A percentile compares a stretch with the other conserved stretches of the same genome.
Conservation (phyloP, 441 rosid genomes). For the Capsella rubella region DNA sequence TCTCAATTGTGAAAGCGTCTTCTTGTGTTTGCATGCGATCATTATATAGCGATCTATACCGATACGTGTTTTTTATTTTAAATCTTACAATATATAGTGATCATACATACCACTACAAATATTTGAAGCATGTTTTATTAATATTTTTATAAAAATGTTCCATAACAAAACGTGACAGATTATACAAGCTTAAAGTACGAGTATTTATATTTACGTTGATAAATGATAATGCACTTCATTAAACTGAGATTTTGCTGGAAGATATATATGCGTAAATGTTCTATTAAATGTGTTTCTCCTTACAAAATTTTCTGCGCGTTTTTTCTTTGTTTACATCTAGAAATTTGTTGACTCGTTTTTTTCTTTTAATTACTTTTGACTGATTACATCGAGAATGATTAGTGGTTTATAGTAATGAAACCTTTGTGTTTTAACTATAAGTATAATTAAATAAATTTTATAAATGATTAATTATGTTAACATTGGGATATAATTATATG, state of each 20-base stretch:
- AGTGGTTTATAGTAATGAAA: background rate
- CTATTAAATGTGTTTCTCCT: constrained; percentile 13
- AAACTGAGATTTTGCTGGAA: constrained; percentile 20
- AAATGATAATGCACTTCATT: constrained; percentile 15
- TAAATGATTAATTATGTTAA: background rate
- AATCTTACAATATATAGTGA: background rate
- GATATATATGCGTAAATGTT: constrained; percentile 16
- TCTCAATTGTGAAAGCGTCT: constrained; percentile 7
- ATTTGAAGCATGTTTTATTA: no score
- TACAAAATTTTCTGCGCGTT: background rate
- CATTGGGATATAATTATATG: constrained; percentile 1
- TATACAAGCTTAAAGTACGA: background rate
- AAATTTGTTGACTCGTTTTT: constrained; percentile 23
- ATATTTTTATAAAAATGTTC: background rate
- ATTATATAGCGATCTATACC: no score
- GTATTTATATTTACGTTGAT: background rate
- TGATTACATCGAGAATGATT: constrained; percentile 30
- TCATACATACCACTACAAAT: constrained; percentile 16
- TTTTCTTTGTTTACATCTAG: background rate
- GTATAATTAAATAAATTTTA: background rate
- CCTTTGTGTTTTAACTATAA: background rate
- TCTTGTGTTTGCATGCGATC: background rate
- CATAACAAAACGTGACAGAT: constrained; percentile 3
- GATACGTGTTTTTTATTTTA: background rate
- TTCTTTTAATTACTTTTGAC: constrained; percentile 26